Conservation (phyloP, 1,284 basidiomycete species). For the Ustilago hordei region DNA sequence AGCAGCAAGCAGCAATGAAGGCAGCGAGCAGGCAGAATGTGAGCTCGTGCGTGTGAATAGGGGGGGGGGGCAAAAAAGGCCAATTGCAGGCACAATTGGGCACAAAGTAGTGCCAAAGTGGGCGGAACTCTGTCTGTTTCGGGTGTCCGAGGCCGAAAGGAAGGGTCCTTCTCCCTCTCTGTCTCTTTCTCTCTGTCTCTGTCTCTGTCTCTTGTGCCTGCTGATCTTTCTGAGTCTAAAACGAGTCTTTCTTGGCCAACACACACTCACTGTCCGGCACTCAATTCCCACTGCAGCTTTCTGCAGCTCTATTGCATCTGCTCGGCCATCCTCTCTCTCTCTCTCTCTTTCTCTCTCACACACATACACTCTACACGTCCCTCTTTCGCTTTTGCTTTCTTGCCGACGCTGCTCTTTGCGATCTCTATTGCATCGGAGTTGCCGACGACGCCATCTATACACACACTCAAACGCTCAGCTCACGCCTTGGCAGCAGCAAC, state of each 20-base stretch:
- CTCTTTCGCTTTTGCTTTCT: not conserved
- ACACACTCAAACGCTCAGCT: not conserved
- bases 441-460: not conserved
- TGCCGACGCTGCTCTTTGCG: not conserved
- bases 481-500: not conserved
- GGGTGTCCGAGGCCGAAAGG: not conserved
- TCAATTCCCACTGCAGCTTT: not conserved
- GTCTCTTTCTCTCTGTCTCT: no score
- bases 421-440: slow-evolving; percentile 4
- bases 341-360: not conserved
- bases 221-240: not conserved
- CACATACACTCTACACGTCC: not conserved
- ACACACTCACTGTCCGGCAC: not conserved
- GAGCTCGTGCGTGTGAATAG: slow-evolving; percentile 5
- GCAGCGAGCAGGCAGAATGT: not conserved
- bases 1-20: not conserved
- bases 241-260: not conserved
- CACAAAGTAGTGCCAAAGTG: not conserved
- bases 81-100: not conserved
- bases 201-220: no score
- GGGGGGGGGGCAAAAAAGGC: not conserved
- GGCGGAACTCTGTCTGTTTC: not conserved
- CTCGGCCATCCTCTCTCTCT: not conserved
- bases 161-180: not conserved
- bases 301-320: not conserved